phyloP scores from a whole-genome alignment of 2,329 filamentous ascomycete genomes.

The Ceratocystis lukuohia region DNA sequence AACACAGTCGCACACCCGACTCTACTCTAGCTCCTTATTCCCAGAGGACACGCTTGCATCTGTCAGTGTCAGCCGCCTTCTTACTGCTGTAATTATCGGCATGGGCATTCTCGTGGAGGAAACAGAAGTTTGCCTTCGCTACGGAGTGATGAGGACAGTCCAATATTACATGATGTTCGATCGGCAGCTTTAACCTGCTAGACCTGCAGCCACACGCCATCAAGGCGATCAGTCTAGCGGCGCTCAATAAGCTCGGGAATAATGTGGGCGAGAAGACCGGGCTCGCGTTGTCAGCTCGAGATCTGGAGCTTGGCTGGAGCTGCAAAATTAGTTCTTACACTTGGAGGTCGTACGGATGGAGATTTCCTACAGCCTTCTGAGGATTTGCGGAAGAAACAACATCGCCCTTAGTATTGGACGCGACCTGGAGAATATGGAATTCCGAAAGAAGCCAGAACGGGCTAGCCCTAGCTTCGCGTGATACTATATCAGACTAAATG shows the following conservation, averaged over 20 bases:
- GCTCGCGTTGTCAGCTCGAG: too few relatives aligned
- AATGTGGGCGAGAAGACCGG: conserved; percentile 52
- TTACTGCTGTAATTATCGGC: conserved; percentile 56
- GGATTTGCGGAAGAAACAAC: too few relatives aligned
- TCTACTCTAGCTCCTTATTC: conserved; percentile 27
- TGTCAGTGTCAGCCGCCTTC: conserved; percentile 45
- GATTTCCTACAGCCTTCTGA: too few relatives aligned
- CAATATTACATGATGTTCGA: conserved; percentile 53
- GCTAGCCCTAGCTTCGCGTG: too few relatives aligned
- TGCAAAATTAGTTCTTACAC: too few relatives aligned
- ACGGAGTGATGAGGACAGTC: conserved; percentile 40
- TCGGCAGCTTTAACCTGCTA: conserved; percentile 50
- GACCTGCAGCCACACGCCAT: conserved; percentile 55
- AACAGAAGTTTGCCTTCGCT: conserved; percentile 44
- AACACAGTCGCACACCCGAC: conserved; percentile 12
- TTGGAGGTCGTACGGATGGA: too few relatives aligned
- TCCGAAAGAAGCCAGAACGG: too few relatives aligned
- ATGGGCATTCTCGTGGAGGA: conserved; percentile 55
- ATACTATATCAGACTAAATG: too few relatives aligned
- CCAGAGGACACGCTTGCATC: conserved; percentile 28
- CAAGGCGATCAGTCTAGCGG: conserved; percentile 53
- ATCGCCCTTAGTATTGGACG: too few relatives aligned
- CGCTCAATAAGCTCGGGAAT: conserved; percentile 51
- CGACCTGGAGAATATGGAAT: too few relatives aligned
- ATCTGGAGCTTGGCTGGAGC: too few relatives aligned